Base-by-base conservation (phyloP, 768 basidiomycete genomes). In the Postia placenta region DNA sequence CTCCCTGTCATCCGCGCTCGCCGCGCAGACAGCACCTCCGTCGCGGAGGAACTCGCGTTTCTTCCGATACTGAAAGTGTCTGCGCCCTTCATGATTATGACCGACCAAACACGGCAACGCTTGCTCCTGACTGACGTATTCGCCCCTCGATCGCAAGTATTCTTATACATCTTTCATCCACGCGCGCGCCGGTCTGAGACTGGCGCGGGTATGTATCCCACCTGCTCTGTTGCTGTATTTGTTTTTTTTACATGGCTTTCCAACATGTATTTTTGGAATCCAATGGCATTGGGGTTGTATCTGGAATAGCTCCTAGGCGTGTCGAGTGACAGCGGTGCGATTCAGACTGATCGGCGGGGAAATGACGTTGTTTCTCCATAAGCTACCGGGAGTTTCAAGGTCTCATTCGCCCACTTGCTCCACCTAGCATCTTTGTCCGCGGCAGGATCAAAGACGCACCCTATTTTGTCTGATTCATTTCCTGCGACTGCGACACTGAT, bases 11-110 rank as follows among this genome's bases (percentile, higher is more conserved):
- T 5, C 46, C n/a, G 46, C 46, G 4, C 20, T 40, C n/a, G 46
- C 46, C 25, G 35, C 37, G 11, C 25, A 19, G 3, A 27, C 46
- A 5, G 37, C 46, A 17, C 30, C 24, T 19, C 26, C 26, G 11
- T 4, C 33, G 14, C 45, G 37, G 46, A 38, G 37, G 39, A 47
- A 39, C 37, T 47, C 46, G 3, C 46, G 46, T 23, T 47, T 47
- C 46, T 47, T 47, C 46, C 12, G 25, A 12, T 24, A 25, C 19
- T 47, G 37, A 47, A 30, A 7, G 23, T 27, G 15, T 39, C 15
- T 39, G 12, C 11, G 19, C 12, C 11, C 24, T 15, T 12, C 11
- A 45, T 28, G 22, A 30, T 45, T 7, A 11, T 17, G 19, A 14
- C 12, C 7, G 12, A 24, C 42, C 9, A 14, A 4, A 24, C 42